These are phyloP conservation scores for Peniophora sp. DNA, from an alignment of 1,284 basidiomycete genomes.

Conservation along the genomic window DNA sequence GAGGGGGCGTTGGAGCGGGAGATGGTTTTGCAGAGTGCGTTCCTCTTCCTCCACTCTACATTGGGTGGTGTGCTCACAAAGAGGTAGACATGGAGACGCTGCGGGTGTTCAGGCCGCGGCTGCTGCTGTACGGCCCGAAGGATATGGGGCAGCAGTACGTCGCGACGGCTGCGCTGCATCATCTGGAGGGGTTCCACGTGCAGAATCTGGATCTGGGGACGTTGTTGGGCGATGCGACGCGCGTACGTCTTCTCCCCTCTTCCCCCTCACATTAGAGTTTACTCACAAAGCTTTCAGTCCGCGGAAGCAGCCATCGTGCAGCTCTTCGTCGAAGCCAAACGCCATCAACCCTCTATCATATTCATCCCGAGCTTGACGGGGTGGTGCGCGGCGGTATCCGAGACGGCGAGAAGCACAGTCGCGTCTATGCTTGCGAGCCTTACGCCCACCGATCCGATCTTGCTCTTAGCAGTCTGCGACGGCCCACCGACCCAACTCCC, in stretches of 20 bases:
- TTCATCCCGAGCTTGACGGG: conserved; percentile 87
- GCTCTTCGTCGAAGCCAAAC: conserved; percentile 95
- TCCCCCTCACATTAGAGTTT: conserved; percentile 1
- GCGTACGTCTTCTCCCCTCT: conserved; percentile 40
- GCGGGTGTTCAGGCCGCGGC: conserved; percentile 84
- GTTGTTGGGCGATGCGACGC: conserved; percentile 82
- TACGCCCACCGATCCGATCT: conserved; percentile 84
- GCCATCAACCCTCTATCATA: conserved; percentile 93
- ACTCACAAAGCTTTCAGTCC: conserved; percentile 45
- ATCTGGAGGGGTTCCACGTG: conserved; percentile 93
- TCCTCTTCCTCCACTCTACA: background rate
- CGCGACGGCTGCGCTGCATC: conserved; percentile 86
- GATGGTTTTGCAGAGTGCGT: conserved; percentile 78
- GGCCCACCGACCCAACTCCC: conserved; percentile 68
- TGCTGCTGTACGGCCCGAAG: conserved; percentile 74
- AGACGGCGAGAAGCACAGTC: conserved; percentile 80
- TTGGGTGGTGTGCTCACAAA: background rate
- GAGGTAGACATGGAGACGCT: conserved; percentile 83
- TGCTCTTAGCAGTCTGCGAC: conserved; percentile 86
- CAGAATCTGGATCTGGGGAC: conserved; percentile 90
- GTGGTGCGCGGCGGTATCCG: conserved; percentile 84
- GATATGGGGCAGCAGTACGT: conserved; percentile 92
- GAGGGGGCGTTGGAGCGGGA: conserved; percentile 76
- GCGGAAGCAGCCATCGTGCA: conserved; percentile 91
- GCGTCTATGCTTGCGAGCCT: conserved; percentile 89